Percentiles rank a stretch among this genome's conserved stretches.
These are phyloP conservation scores for Solanum hybrid DNA, from an alignment of 305 asterid genomes.

Conservation along the genomic window DNA sequence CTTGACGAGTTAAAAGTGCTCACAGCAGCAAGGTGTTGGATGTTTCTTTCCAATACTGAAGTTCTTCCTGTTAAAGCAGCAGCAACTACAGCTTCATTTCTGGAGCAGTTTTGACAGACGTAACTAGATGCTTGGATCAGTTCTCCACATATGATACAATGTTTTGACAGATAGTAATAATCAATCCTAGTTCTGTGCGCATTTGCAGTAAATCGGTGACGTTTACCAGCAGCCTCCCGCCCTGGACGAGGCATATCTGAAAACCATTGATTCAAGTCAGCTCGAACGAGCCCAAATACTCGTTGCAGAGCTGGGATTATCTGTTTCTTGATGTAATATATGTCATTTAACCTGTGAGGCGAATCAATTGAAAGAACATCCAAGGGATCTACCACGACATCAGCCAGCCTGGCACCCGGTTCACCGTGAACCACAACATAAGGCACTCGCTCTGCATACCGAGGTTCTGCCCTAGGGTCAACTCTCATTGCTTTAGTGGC, in stretches of 20 bases:
- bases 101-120: slow-evolving; percentile 57
- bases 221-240: slow-evolving; percentile 52
- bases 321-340: slow-evolving; percentile 84
- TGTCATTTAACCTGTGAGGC: slow-evolving; percentile 73
- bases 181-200: slow-evolving; percentile 70
- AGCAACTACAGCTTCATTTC: slow-evolving; percentile 56
- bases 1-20: slow-evolving; percentile 24
- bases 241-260: slow-evolving; percentile 77
- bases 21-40: slow-evolving; percentile 85
- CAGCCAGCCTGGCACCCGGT: slow-evolving; percentile 89
- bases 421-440: slow-evolving; percentile 92
- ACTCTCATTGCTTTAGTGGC: slow-evolving; percentile 78
- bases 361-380: slow-evolving; percentile 69
- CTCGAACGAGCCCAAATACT: slow-evolving; percentile 87
- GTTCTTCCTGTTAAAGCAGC: slow-evolving; percentile 69
- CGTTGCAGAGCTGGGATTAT: slow-evolving; percentile 90
- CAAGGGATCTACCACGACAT: slow-evolving; percentile 87
- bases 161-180: slow-evolving; percentile 75
- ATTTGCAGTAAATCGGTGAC: slow-evolving; percentile 33
- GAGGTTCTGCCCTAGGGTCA: slow-evolving; percentile 94
- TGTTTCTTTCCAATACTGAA: slow-evolving; percentile 69
- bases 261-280: slow-evolving; percentile 82
- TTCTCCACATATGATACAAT: slow-evolving; percentile 73
- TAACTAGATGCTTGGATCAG: slow-evolving; percentile 61
- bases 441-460: slow-evolving; percentile 93